Evolutionary conservation across 257 asterid genomes (phyloP).

Genomic region (Penstemon davidsonii): DNA sequence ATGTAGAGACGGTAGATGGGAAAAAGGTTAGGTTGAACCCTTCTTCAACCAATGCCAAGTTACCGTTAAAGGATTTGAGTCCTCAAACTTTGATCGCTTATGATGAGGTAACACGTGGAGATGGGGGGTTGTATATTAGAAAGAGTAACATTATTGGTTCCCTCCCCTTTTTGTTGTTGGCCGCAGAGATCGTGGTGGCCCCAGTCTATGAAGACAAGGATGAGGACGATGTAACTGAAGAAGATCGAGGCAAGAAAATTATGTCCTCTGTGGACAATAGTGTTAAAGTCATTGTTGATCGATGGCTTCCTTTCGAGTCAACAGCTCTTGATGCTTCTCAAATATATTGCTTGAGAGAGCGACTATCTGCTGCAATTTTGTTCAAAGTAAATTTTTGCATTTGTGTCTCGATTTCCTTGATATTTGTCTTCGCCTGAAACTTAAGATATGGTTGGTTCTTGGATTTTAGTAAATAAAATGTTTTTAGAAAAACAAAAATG

Average conservation of each 20-base stretch:
- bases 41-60: constrained; percentile 52
- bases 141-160: constrained; percentile 69
- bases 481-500: no score
- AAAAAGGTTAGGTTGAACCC: constrained; percentile 73
- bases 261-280: constrained; percentile 76
- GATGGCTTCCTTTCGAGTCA: constrained; percentile 80
- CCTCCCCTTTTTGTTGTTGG: constrained; percentile 69
- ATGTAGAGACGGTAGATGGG: constrained; percentile 69
- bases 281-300: constrained; percentile 67
- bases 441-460: no score
- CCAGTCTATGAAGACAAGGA: constrained; percentile 36
- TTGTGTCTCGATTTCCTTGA: no score
- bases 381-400: constrained; percentile 49
- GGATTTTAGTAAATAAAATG: no score
- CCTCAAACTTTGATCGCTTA: constrained; percentile 54
- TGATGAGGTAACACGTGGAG: constrained; percentile 89
- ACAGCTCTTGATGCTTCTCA: constrained; percentile 88
- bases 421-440: no score
- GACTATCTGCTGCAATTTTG: constrained; percentile 69
- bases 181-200: constrained; percentile 78
- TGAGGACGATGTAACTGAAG: constrained; percentile 46
- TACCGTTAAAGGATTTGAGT: constrained; percentile 31
- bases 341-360: constrained; percentile 84
- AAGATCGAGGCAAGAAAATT: constrained; percentile 36
- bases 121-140: constrained; percentile 66